A percentile compares a stretch with the other conserved stretches of the same genome.
phyloP scores from a whole-genome alignment of 2,329 filamentous ascomycete species.

The Knufia petricola region DNA sequence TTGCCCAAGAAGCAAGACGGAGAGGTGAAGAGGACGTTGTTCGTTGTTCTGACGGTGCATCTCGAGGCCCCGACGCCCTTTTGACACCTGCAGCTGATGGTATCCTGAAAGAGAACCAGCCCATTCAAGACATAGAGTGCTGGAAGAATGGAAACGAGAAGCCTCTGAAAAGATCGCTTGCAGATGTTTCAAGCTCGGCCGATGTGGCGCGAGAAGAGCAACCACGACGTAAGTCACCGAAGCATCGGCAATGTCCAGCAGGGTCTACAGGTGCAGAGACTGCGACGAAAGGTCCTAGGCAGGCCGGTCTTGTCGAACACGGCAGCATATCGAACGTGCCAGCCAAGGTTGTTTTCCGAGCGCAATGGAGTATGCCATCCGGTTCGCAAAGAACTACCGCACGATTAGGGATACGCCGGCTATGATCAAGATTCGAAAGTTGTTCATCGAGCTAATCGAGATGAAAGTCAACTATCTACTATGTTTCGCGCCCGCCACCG shows the following conservation, averaged over 20 bases:
- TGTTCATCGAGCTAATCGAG: too few species aligned
- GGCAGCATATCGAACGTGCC: neutral
- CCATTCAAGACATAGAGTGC: constrained; percentile 19
- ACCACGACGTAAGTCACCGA: constrained; percentile 29
- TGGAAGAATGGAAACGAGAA: constrained; percentile 28
- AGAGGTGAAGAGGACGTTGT: constrained; percentile 40
- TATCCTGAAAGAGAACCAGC: constrained; percentile 21
- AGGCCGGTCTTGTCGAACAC: neutral
- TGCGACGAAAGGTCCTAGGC: constrained; percentile 4
- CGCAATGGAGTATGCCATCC: constrained; percentile 5
- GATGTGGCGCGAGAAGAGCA: constrained; percentile 19
- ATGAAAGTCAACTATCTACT: too few species aligned
- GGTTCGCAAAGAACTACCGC: constrained; percentile 10
- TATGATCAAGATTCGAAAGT: constrained; percentile 10
- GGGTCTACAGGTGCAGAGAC: constrained; percentile 10
- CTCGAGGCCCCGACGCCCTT: neutral
- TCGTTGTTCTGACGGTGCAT: too few species aligned
- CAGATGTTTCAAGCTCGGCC: constrained; percentile 30
- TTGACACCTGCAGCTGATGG: neutral
- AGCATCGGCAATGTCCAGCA: constrained; percentile 28
- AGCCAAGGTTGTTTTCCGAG: constrained; percentile 3
- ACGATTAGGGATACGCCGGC: constrained; percentile 18
- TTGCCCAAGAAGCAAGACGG: constrained; percentile 45
- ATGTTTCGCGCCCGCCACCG: too few species aligned
- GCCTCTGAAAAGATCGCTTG: constrained; percentile 34